These are phyloP conservation scores for Solanum sejunctum DNA, from an alignment of 257 asterid species.

Conservation along the genomic window DNA sequence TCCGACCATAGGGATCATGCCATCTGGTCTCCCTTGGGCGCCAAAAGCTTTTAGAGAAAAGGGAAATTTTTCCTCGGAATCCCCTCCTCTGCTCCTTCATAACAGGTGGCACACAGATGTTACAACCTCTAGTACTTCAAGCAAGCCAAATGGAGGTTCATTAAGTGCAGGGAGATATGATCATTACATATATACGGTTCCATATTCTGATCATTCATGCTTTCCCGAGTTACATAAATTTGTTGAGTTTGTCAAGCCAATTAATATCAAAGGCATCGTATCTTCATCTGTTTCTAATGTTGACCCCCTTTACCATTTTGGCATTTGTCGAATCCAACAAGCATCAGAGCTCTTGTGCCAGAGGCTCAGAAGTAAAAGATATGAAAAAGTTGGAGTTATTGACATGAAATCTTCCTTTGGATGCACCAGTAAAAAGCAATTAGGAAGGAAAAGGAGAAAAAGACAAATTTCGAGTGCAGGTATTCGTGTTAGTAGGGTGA, in stretches of 20 bases:
- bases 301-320: conserved; percentile 52
- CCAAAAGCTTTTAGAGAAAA: conserved; percentile 8
- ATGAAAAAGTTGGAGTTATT: conserved; percentile 12
- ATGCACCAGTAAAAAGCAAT: neutral
- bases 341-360: conserved; percentile 28
- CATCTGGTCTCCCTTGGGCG: conserved; percentile 89
- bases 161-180: conserved; percentile 14
- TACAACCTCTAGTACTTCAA: conserved; percentile 5
- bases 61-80: conserved; percentile 3
- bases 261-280: conserved; percentile 54
- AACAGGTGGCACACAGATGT: neutral
- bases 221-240: conserved; percentile 67
- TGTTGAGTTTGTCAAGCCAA: conserved; percentile 59
- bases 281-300: conserved; percentile 39
- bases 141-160: conserved; percentile 9
- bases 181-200: conserved; percentile 45
- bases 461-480: conserved; percentile 20
- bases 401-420: conserved; percentile 14
- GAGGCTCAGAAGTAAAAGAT: conserved; percentile 18
- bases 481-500: conserved; percentile 43
- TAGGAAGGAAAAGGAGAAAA: conserved; percentile 30
- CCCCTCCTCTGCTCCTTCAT: conserved; percentile 14
- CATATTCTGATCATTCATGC: conserved; percentile 86
- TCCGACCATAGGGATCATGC: conserved; percentile 82
- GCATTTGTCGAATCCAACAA: conserved; percentile 46